Base-by-base conservation (phyloP, 352 stramenopile species). In the Phytophthora agathidicida region DNA sequence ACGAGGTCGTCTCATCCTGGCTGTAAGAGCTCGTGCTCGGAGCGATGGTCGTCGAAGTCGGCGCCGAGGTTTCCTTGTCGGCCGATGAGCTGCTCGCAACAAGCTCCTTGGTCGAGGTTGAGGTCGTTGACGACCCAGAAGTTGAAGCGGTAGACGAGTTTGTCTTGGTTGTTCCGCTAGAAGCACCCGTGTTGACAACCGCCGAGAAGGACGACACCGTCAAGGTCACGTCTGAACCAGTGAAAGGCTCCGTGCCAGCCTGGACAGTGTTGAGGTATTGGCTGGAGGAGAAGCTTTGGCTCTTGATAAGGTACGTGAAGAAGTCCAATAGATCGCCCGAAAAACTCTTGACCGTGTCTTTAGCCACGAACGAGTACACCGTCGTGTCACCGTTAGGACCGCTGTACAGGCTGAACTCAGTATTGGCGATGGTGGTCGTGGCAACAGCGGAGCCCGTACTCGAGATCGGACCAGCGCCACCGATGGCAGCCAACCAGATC, bases 281-380 rank as follows among this genome's bases (percentile, higher is more conserved):
- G 10, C 35, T 63, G 0, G 32, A 52, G 7, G 57, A 38, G 17
- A 76, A 66, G 43, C 48, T 57, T 44, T 69, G 19, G 33, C 47
- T 67, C 2, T 65, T 41, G 39, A 39, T 45, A 3, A 76, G 58
- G 57, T 76, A 76, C 1, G 46, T 64, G 47, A 72, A 38, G 39
- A 76, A 76, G 48, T 56, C 38, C 62, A 73, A 58, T 17, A 73
- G 38, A 31, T 76, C 68, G 20, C 45, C 62, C n/a, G 60, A 65
- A 37, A 70, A 65, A 27, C 42, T 68, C 10, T 65, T 65, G 24
- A 68, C 48, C 13, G 24, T 55, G 20, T 58, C 36, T 7, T 39
- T 41, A 27, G 68, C 63, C 17, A 77, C 63, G 46, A 77, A 77
- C n/a, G 68, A 77, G 45, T 63, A 77, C 23, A 77, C 68, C 6